A percentile compares a stretch with the other conserved stretches of the same genome.
phyloP scores from a whole-genome alignment of 1,284 basidiomycete genomes.

The Apiotrichum gracile region DNA sequence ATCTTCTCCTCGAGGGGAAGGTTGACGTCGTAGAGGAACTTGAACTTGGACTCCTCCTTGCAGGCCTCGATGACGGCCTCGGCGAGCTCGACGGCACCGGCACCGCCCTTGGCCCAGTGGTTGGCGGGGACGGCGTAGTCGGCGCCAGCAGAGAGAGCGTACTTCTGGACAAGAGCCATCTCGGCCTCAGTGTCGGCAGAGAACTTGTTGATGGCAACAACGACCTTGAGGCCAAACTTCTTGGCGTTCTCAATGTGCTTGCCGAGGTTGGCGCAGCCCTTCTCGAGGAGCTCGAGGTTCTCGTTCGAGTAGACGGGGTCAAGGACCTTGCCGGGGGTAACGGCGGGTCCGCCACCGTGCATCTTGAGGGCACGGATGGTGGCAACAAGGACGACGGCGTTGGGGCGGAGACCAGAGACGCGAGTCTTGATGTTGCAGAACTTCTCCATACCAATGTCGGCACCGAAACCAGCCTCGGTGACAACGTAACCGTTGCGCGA shows the following conservation, averaged over 20 bases:
- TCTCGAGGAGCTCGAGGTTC: conserved; percentile 81
- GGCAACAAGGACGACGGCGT: conserved; percentile 92
- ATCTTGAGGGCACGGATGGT: conserved; percentile 98
- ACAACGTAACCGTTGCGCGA: conserved; percentile 88
- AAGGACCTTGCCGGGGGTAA: conserved; percentile 90
- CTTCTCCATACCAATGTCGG: conserved; percentile 99
- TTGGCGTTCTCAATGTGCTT: conserved; percentile 93
- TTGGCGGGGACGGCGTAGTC: conserved; percentile 93
- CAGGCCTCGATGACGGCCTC: conserved; percentile 79
- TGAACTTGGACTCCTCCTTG: conserved; percentile 75
- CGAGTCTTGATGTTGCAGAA: conserved; percentile 99
- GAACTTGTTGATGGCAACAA: conserved; percentile 94
- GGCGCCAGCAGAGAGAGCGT: conserved; percentile 78
- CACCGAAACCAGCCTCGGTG: conserved; percentile 97
- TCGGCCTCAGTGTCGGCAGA: conserved; percentile 89
- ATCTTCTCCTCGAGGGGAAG: conserved; percentile 84
- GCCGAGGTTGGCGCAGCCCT: conserved; percentile 87
- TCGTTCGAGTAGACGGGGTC: conserved; percentile 92
- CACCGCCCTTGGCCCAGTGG: conserved; percentile 93
- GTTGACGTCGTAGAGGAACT: conserved; percentile 83
- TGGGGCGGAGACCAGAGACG: conserved; percentile 83
- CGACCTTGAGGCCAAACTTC: conserved; percentile 95
- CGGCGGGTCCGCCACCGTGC: conserved; percentile 97
- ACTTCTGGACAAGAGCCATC: conserved; percentile 73
- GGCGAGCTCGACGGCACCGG: conserved; percentile 78